phyloP scores from a whole-genome alignment of 495 filamentous ascomycete species.

The Baudoinia panamericana region DNA sequence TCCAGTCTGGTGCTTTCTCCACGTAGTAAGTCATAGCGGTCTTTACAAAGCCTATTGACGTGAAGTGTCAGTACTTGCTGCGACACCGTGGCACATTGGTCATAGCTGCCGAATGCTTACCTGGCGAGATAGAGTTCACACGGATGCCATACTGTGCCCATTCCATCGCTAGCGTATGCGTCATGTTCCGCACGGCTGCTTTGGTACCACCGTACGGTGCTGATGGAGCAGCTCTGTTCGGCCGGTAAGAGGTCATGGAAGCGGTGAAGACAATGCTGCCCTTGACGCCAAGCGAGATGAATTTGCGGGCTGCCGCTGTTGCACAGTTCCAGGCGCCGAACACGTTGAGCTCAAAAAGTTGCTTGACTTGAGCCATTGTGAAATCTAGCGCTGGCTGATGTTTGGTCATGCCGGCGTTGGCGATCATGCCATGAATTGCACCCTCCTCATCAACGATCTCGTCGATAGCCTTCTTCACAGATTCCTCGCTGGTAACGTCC shows the following conservation, averaged over 20 bases:
- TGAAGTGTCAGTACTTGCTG: too few relatives aligned
- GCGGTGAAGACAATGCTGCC: slow-evolving; percentile 37
- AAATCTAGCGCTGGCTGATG: slow-evolving; percentile 36
- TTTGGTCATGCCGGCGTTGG: slow-evolving; percentile 36
- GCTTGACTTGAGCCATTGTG: slow-evolving; percentile 29
- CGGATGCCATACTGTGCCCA: slow-evolving; percentile 37
- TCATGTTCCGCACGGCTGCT: slow-evolving; percentile 26
- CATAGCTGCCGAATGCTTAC: too few relatives aligned
- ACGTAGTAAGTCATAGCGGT: slow-evolving; percentile 33
- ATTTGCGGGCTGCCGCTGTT: slow-evolving; percentile 29
- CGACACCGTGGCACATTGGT: too few relatives aligned
- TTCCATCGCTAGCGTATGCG: slow-evolving; percentile 37
- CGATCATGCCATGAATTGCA: slow-evolving; percentile 29
- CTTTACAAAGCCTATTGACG: slow-evolving; percentile 30
- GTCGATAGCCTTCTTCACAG: slow-evolving; percentile 31
- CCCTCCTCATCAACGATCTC: slow-evolving; percentile 29
- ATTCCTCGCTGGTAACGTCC: slow-evolving; percentile 33
- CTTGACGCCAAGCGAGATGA: slow-evolving; percentile 34
- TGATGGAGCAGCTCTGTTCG: slow-evolving; percentile 31
- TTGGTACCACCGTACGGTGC: slow-evolving; percentile 28
- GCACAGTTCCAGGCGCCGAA: slow-evolving; percentile 35
- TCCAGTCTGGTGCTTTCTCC: slow-evolving; percentile 31
- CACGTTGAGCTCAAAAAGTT: slow-evolving; percentile 35
- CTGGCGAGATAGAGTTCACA: slow-evolving; percentile 30
- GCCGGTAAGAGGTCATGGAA: slow-evolving; percentile 37